Percentiles rank a stretch among this genome's conserved stretches.
These are phyloP conservation scores for Corylus heterophylla DNA, from an alignment of 306 rosid genomes.

Conservation along the genomic window DNA sequence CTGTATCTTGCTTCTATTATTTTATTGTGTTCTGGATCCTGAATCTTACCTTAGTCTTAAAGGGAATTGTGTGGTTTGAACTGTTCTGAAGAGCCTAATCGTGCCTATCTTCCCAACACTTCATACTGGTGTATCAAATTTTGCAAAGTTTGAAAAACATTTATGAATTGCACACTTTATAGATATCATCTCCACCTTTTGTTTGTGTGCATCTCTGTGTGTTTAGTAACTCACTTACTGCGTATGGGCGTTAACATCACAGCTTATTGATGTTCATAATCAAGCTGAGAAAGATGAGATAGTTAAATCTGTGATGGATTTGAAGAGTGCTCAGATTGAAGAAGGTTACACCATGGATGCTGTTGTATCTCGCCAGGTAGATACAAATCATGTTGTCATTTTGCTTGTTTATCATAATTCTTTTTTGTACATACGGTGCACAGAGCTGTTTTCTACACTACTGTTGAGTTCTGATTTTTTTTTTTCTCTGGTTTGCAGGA, in stretches of 20 bases:
- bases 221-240: conserved; percentile 25
- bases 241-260: conserved; percentile 31
- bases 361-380: conserved; percentile 80
- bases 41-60: background rate
- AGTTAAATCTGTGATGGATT: conserved; percentile 86
- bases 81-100: background rate
- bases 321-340: conserved; percentile 80
- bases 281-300: conserved; percentile 96
- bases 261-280: conserved; percentile 85
- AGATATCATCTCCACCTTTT: conserved; percentile 3
- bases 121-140: background rate
- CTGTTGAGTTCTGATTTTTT: background rate
- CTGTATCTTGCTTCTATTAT: background rate
- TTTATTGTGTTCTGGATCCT: background rate
- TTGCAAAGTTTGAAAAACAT: background rate
- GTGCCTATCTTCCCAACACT: background rate
- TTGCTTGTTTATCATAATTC: background rate
- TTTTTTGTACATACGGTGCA: background rate
- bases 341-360: conserved; percentile 83
- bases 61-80: background rate
- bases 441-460: background rate
- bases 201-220: conserved; percentile 13
- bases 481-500: conserved; percentile 48
- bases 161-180: conserved; percentile 6
- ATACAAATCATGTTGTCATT: conserved; percentile 2